phyloP scores from a whole-genome alignment of 2,329 filamentous ascomycete species.

The Sclerotinia glacialis region DNA sequence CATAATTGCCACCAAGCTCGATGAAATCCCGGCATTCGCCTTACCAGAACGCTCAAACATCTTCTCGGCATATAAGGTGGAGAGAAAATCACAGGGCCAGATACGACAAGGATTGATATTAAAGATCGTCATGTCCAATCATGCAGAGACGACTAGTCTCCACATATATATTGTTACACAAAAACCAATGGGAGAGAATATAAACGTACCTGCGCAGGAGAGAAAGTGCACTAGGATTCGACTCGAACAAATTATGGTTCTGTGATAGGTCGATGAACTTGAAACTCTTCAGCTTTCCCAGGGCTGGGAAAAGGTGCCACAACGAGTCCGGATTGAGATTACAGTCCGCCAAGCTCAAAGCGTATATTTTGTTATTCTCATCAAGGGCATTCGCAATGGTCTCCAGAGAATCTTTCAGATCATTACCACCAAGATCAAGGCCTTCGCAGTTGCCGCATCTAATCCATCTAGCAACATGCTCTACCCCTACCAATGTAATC shows the following conservation, averaged over 20 bases:
- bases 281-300: constrained; percentile 68
- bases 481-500: constrained; percentile 69
- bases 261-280: constrained; percentile 91
- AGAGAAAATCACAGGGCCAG: background rate
- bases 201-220: constrained; percentile 66
- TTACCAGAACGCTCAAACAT: background rate
- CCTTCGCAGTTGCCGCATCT: constrained; percentile 77
- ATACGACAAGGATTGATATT: constrained; percentile 12
- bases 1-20: background rate
- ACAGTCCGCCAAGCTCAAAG: constrained; percentile 82
- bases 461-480: constrained; percentile 74
- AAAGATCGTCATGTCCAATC: background rate
- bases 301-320: constrained; percentile 69
- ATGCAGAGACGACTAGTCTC: constrained; percentile 16
- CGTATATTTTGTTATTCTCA: constrained; percentile 63
- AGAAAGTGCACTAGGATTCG: constrained; percentile 68
- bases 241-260: constrained; percentile 76
- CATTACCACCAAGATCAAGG: constrained; percentile 84
- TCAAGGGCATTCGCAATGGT: constrained; percentile 52
- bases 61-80: background rate
- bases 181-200: constrained; percentile 24
- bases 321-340: constrained; percentile 72
- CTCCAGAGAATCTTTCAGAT: constrained; percentile 57
- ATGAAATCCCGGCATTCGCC: background rate
- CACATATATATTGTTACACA: background rate